These are phyloP conservation scores for Hypoxylon lenormandii DNA, from an alignment of 495 filamentous ascomycete genomes.

Conservation along the genomic window DNA sequence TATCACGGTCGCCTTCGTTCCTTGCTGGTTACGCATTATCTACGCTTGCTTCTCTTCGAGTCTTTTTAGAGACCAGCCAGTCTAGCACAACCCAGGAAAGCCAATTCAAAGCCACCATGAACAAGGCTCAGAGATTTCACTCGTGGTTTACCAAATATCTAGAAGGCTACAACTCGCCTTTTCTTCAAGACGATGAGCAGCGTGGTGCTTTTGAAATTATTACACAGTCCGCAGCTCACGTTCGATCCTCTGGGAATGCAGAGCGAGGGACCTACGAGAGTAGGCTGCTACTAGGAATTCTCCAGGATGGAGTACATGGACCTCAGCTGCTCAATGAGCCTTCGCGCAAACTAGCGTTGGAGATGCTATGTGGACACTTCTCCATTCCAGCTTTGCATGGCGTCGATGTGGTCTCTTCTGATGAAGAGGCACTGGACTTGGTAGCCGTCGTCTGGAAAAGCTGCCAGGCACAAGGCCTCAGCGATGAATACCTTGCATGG, in stretches of 20 bases:
- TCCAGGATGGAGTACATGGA: constrained; percentile 74
- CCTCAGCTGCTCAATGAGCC: constrained; percentile 74
- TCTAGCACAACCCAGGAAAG: constrained; percentile 79
- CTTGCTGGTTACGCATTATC: constrained; percentile 81
- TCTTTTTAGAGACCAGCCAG: constrained; percentile 75
- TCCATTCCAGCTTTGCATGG: constrained; percentile 65
- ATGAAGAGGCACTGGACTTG: constrained; percentile 69
- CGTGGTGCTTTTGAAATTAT: constrained; percentile 72
- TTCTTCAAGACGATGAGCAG: constrained; percentile 60
- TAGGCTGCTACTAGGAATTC: constrained; percentile 75
- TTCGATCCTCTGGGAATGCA: constrained; percentile 69
- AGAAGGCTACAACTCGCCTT: constrained; percentile 64
- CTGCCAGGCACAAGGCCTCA: constrained; percentile 70
- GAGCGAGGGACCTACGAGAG: constrained; percentile 74
- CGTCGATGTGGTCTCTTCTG: constrained; percentile 71
- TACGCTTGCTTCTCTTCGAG: constrained; percentile 76
- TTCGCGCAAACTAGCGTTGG: constrained; percentile 75
- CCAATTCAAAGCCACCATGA: constrained; percentile 76
- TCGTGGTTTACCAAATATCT: constrained; percentile 77
- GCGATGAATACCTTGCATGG: constrained; percentile 81
- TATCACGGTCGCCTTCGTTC: constrained; percentile 75
- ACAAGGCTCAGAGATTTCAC: constrained; percentile 74
- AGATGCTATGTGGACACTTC: constrained; percentile 79
- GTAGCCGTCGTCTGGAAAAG: constrained; percentile 78
- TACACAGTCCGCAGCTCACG: constrained; percentile 69